phyloP scores from a whole-genome alignment of 208 protist genomes.

The Endotrypanum monterogeii region DNA sequence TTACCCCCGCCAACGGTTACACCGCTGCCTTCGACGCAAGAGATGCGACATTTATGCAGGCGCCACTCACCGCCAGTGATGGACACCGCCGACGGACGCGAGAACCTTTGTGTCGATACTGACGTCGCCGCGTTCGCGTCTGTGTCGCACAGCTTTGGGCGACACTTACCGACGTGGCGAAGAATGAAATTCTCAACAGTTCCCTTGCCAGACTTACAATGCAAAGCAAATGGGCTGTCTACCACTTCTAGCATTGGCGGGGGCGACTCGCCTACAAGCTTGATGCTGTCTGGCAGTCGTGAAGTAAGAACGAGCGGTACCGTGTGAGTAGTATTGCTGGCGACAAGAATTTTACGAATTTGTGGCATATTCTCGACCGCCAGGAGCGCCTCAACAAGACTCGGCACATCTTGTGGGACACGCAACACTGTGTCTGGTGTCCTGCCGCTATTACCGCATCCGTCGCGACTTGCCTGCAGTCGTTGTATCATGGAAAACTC shows the following conservation, averaged over 20 bases:
- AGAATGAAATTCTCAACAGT: slow-evolving; percentile 81
- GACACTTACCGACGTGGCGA: slow-evolving; percentile 49
- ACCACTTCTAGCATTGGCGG: slow-evolving; percentile 69
- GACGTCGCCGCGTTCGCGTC: neutral
- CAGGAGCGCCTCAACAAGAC: slow-evolving; percentile 45
- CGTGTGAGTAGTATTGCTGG: slow-evolving; percentile 49
- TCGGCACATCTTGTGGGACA: slow-evolving; percentile 65
- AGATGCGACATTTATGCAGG: slow-evolving; percentile 73
- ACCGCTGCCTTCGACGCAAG: slow-evolving; percentile 68
- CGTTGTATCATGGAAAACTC: slow-evolving; percentile 41
- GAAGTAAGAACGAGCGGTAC: slow-evolving; percentile 50
- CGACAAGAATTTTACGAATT: slow-evolving; percentile 66
- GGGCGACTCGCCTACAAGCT: slow-evolving; percentile 69
- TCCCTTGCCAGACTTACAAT: slow-evolving; percentile 62
- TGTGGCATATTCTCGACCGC: slow-evolving; percentile 48
- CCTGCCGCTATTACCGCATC: slow-evolving; percentile 11
- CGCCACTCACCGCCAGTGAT: slow-evolving; percentile 77
- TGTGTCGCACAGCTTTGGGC: slow-evolving; percentile 11
- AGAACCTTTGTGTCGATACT: slow-evolving; percentile 39
- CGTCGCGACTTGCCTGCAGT: slow-evolving; percentile 11
- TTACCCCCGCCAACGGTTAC: slow-evolving; percentile 43
- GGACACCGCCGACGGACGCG: slow-evolving; percentile 59
- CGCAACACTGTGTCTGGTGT: slow-evolving; percentile 40
- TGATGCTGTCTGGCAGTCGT: slow-evolving; percentile 63
- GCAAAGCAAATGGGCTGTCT: slow-evolving; percentile 48